Evolutionary conservation across 1,284 basidiomycete species (phyloP), one percentile per base, ranked within the genome.

Genomic region (Trichosporon inkin): DNA sequence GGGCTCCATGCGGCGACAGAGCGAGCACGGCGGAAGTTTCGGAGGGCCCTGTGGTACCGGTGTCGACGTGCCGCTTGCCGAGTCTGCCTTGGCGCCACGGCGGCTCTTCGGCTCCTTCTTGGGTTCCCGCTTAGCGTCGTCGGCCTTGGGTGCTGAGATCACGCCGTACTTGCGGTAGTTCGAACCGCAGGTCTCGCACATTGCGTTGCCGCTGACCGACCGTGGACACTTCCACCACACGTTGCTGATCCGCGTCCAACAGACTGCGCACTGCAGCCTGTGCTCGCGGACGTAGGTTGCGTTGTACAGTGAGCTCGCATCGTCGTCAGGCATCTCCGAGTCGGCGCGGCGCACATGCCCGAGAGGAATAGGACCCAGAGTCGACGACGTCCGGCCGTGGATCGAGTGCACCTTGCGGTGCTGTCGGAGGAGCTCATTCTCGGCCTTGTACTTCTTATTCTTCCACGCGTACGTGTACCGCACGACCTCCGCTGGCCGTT

Each of bases 161-260:
- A 93, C 90, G 0, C 90, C 91, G 72, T 94, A 94, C 76, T 92
- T 93, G 65, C 91, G 81, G 86, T 90, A 94, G 67, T 75, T 72
- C 19, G 74, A 68, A 54, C 91, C 90, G 71, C 91, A 94, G 34
- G 76, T 82, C 54, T 92, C 88, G 75, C 91, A 92, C 65, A 93
- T 83, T 49, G 91, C 82, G 84, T 85, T 19, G 81, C 81, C 56
- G 49, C 66, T 63, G 37, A 93, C 82, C 40, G 86, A 85, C 73
- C 89, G 88, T 5, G 89, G 88, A 55, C 90, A 87, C 76, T 88
- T 87, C 90, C 89, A 92, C 92, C 90, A 94, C 4, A 79, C 80
- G 52, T 81, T 83, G 8, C 86, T 88, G 65, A 87, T 87, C 62
- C 84, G 85, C 22, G 86, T 90, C 56, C 86, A 83, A 75, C 91